phyloP scores from a whole-genome alignment of 2,329 filamentous ascomycete genomes.

The Penicillium sp. region DNA sequence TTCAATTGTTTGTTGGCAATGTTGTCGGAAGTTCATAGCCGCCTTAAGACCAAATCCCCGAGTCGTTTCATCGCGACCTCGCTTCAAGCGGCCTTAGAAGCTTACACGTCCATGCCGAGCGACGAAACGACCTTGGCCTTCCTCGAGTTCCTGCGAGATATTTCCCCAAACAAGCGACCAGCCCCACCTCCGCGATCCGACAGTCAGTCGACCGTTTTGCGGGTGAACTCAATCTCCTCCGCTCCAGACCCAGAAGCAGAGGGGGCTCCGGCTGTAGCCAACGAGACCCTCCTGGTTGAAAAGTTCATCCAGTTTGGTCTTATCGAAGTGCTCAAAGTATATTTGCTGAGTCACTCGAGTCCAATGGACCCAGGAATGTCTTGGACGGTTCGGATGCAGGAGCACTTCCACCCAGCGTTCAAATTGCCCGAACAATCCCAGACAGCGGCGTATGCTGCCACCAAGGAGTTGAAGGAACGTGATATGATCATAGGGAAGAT shows the following conservation, averaged over 20 bases:
- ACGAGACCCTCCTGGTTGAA: conserved; percentile 54
- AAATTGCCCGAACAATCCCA: conserved; percentile 54
- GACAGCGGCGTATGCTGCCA: conserved; percentile 52
- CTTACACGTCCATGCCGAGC: conserved; percentile 58
- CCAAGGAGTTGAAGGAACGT: conserved; percentile 52
- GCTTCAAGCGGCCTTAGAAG: conserved; percentile 61
- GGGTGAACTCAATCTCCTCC: conserved; percentile 29
- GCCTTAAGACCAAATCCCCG: conserved; percentile 65
- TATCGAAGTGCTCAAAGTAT: conserved; percentile 63
- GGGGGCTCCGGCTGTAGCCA: conserved; percentile 37
- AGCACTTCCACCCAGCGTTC: conserved; percentile 57
- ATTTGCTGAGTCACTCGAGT: conserved; percentile 47
- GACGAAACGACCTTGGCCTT: conserved; percentile 59
- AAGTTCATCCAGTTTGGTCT: conserved; percentile 63
- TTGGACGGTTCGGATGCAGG: conserved; percentile 55
- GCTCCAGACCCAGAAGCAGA: conserved; percentile 62
- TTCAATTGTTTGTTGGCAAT: conserved; percentile 41
- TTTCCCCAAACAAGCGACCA: conserved; percentile 60
- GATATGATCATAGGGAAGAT: conserved; percentile 60
- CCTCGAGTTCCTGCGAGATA: conserved; percentile 58
- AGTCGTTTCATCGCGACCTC: conserved; percentile 66
- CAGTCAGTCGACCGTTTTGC: conserved; percentile 48
- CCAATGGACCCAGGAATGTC: conserved; percentile 43
- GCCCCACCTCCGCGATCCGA: conserved; percentile 59
- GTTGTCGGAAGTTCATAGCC: conserved; percentile 59